phyloP scores from a whole-genome alignment of 495 filamentous ascomycete species.

The Penicillium ochrochloron region DNA sequence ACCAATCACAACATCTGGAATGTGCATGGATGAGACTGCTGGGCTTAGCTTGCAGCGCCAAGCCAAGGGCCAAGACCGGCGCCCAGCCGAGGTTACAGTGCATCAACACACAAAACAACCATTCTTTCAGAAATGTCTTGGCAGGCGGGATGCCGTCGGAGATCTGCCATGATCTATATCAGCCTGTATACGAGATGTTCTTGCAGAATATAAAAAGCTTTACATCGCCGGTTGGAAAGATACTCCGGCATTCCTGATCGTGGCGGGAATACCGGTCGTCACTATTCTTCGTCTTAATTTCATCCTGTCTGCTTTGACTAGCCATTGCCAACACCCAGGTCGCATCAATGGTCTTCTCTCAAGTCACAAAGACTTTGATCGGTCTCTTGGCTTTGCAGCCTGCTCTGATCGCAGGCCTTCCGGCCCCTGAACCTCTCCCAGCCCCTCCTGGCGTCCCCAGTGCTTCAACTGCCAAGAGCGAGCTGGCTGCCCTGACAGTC shows the following conservation, averaged over 20 bases:
- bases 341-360: background rate
- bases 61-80: conserved; percentile 24
- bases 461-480: conserved; percentile 52
- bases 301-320: background rate
- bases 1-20: background rate
- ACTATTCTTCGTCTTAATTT: background rate
- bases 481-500: conserved; percentile 60
- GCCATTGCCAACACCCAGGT: background rate
- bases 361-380: background rate
- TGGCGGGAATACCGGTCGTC: background rate
- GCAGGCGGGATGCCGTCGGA: conserved; percentile 5
- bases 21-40: background rate
- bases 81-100: conserved; percentile 22
- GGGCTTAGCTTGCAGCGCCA: conserved; percentile 22
- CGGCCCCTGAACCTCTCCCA: conserved; percentile 32
- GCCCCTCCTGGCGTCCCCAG: conserved; percentile 63
- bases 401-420: conserved; percentile 5
- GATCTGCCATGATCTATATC: background rate
- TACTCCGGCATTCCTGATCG: background rate
- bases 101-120: background rate
- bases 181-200: background rate
- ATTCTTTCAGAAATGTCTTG: background rate
- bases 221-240: background rate
- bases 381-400: conserved; percentile 25
- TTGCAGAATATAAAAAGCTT: background rate